Conservation (phyloP, 805 yeast species). For the Wickerhamomyces sydowiorum region DNA sequence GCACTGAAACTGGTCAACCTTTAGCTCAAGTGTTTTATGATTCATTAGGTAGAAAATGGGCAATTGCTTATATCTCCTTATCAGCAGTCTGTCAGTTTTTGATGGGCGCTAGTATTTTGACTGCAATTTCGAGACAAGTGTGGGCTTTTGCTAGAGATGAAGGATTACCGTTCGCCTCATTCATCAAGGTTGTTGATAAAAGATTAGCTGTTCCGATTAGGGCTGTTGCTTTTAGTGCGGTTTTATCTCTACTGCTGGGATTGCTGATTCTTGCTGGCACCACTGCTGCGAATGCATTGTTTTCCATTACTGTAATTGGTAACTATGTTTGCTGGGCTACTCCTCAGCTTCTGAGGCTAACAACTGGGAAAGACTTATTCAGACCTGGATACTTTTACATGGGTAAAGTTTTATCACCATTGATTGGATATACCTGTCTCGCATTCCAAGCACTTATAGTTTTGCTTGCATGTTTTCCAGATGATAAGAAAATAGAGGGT, state of each 20-base stretch:
- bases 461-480: conserved; percentile 58
- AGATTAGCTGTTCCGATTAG: conserved; percentile 54
- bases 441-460: conserved; percentile 48
- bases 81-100: conserved; percentile 56
- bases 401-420: conserved; percentile 43
- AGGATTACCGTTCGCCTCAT: conserved; percentile 57
- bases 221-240: conserved; percentile 44
- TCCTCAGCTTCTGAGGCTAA: conserved; percentile 32
- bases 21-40: conserved; percentile 62
- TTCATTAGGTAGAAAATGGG: conserved; percentile 59
- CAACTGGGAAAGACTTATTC: conserved; percentile 44
- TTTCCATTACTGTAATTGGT: conserved; percentile 37
- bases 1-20: conserved; percentile 48
- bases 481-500: conserved; percentile 19
- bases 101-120: conserved; percentile 57
- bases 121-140: conserved; percentile 61
- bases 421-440: conserved; percentile 41
- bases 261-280: conserved; percentile 33
- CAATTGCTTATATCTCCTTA: conserved; percentile 55
- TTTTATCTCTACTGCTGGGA: conserved; percentile 31
- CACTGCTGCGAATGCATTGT: conserved; percentile 39
- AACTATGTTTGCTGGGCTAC: conserved; percentile 36
- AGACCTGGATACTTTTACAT: conserved; percentile 63
- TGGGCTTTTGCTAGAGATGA: conserved; percentile 77
- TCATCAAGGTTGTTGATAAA: conserved; percentile 52